phyloP scores from a whole-genome alignment of 2,329 filamentous ascomycete species.

The Dothideomycetidae sp. region DNA sequence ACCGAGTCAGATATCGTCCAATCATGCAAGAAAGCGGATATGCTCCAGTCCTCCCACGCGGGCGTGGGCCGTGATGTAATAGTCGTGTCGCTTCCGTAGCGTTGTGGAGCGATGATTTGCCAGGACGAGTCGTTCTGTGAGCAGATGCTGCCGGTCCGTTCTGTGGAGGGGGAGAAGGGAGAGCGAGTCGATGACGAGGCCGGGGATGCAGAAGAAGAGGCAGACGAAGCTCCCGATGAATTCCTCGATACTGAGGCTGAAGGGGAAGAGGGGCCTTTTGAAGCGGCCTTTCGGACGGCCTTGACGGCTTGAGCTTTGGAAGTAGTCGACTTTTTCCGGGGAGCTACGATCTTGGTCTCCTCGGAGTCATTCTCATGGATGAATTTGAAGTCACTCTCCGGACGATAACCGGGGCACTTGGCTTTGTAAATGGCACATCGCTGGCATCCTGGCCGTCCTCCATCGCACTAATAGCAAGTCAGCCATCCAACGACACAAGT shows the following conservation, averaged over 20 bases:
- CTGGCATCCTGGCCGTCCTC: conserved; percentile 7
- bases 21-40: conserved; percentile 7
- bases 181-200: conserved; percentile 2
- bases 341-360: conserved; percentile 6
- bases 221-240: neutral
- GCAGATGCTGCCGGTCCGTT: neutral
- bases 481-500: neutral
- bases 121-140: neutral
- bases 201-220: neutral
- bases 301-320: neutral
- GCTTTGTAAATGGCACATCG: conserved; percentile 9
- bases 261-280: conserved; percentile 2
- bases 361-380: conserved; percentile 6
- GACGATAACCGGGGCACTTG: conserved; percentile 8
- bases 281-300: neutral
- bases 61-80: conserved; percentile 3
- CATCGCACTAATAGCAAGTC: conserved; percentile 4
- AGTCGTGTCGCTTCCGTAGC: conserved; percentile 4
- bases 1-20: conserved; percentile 6
- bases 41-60: conserved; percentile 9
- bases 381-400: conserved; percentile 8
- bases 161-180: too few relatives aligned
- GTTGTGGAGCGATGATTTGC: neutral
- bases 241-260: conserved; percentile 1
- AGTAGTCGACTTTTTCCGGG: conserved; percentile 1